Base-by-base conservation (phyloP, 768 basidiomycete species). In the Lanmaoa pseudosensibilis region DNA sequence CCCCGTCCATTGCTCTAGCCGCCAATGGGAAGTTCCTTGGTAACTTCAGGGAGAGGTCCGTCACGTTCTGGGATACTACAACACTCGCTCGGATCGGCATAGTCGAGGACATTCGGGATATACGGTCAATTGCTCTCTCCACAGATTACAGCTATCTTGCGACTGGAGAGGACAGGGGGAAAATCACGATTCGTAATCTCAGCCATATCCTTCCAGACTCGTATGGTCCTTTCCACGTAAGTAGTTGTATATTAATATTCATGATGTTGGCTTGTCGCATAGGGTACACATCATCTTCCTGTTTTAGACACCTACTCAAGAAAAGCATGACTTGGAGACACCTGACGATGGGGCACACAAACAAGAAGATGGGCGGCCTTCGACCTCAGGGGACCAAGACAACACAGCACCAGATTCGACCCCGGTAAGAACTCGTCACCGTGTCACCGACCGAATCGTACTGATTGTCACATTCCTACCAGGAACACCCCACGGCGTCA, bases 61-160 rank as follows among this genome's bases (percentile, higher is more conserved):
- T 55, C 13, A 33, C 32, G 1, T 19, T 57, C n/a, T 40, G 45
- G 45, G 56, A 55, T 13, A 18, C 46, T 5, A 25, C 34, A 4
- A 40, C 56, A 4, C 25, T 46, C 2, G 6, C 15, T 19, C 21
- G 1, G 3, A n/a, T 57, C 3, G 27, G 46, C 8, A 15, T 25
- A 2, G 18, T 9, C 5, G 41, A 50, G 15, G 15, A 46, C 25
- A 21, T 32, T 0, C 11, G 13, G 1, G 38, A 47, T 7, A 18
- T 47, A 37, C 33, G 34, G 19, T 47, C 52, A 9, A 36, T 55
- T n/a, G 46, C 52, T 12, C 27, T 56, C n/a, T 54, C 52, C 1
- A 0, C 32, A 5, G 52, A 56, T 33, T 12, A 12, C 5, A 21
- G 2, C 10, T 25, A 37, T 32, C 33, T 55, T 7, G 52, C 56